A percentile compares a stretch with the other conserved stretches of the same genome.
These are phyloP conservation scores for Gossypium ekmanianum DNA, from an alignment of 345 rosid species.

Conservation along the genomic window DNA sequence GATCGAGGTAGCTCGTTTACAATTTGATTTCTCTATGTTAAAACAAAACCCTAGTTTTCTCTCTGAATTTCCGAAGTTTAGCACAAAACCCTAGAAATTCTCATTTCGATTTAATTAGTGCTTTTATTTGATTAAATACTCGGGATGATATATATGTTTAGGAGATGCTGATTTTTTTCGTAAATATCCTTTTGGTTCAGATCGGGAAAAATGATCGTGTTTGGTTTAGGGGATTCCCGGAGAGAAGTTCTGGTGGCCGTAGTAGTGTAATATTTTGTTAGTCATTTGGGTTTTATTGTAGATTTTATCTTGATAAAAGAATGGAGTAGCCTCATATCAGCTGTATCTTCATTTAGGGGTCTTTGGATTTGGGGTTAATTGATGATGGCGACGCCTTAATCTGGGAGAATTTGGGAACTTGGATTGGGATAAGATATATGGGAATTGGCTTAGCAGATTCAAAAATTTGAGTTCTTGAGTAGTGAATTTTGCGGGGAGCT, in stretches of 20 bases:
- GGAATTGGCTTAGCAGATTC: conserved; percentile 10
- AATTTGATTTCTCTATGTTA: conserved; percentile 2
- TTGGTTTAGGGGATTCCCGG: conserved; percentile 15
- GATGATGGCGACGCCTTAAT: conserved; percentile 13
- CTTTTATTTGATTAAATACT: background rate
- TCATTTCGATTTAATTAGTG: background rate
- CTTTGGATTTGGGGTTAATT: conserved; percentile 15
- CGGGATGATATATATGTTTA: background rate
- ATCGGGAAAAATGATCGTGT: background rate
- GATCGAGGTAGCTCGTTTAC: conserved; percentile 11
- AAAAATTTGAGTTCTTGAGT: conserved; percentile 12
- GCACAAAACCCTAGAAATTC: conserved; percentile 27
- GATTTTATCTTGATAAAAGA: conserved; percentile 20
- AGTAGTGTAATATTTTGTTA: background rate
- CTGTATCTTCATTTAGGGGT: conserved; percentile 14
- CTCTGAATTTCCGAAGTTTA: conserved; percentile 15
- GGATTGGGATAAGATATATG: background rate
- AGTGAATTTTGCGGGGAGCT: background rate
- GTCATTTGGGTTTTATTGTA: background rate
- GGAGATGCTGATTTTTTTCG: conserved; percentile 8
- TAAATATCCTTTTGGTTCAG: conserved; percentile 8
- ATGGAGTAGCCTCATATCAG: conserved; percentile 24
- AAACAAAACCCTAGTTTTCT: conserved; percentile 31
- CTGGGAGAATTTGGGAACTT: background rate
- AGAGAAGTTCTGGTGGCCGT: background rate